phyloP scores from a whole-genome alignment of 1,284 basidiomycete genomes.

The Thelephora terrestris region DNA sequence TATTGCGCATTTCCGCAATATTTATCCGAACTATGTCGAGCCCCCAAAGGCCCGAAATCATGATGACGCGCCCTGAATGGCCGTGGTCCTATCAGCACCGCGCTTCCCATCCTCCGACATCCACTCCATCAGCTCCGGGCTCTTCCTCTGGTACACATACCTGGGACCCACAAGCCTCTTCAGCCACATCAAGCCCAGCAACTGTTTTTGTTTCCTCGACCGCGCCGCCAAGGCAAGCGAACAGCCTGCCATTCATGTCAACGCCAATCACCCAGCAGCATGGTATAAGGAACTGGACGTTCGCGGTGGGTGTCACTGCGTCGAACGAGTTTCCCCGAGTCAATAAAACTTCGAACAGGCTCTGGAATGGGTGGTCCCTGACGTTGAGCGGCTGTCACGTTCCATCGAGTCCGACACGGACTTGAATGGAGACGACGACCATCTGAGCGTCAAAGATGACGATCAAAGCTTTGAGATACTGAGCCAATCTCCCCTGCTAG shows the following conservation, averaged over 20 bases:
- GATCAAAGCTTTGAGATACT: constrained; percentile 47
- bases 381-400: constrained; percentile 44
- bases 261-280: constrained; percentile 20
- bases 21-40: no score
- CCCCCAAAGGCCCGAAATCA: no score
- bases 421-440: constrained; percentile 6
- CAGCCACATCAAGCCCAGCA: constrained; percentile 16
- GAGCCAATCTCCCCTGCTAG: constrained; percentile 54
- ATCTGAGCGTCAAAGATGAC: constrained; percentile 10
- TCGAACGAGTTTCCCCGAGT: not conserved
- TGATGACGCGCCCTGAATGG: constrained; percentile 44
- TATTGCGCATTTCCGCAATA: no score
- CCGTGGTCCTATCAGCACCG: constrained; percentile 39
- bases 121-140: constrained; percentile 18
- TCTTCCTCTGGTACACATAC: constrained; percentile 13
- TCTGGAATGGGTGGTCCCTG: constrained; percentile 55
- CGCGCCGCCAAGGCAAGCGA: constrained; percentile 7
- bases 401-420: constrained; percentile 29
- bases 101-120: constrained; percentile 23
- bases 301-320: constrained; percentile 34
- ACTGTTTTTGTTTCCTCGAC: constrained; percentile 16
- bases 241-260: constrained; percentile 10
- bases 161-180: constrained; percentile 21
- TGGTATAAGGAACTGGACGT: constrained; percentile 51
- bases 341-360: constrained; percentile 29